Base-by-base conservation (phyloP, 306 rosid species). In the Hippophae gyantsensis region DNA sequence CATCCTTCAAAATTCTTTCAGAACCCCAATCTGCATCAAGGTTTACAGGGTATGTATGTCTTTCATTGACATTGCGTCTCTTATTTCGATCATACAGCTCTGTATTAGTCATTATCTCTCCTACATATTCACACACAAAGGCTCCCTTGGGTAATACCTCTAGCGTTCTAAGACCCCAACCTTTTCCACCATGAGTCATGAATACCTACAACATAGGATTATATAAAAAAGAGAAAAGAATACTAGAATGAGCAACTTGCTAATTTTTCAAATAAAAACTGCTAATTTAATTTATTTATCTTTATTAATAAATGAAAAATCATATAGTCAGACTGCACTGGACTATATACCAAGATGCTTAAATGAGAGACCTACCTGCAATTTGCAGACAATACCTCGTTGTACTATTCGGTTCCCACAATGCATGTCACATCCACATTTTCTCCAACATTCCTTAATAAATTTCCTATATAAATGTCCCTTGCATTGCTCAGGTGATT, bases 1-100 rank as follows among this genome's bases (percentile, higher is more conserved):
- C 98, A 70, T 90, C 98, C 70, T 55, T 67, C 55, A 90, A 64
- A 57, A 69, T 64, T 57, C 65, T 68, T 75, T 90, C 98, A 2
- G 96, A 85, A 14, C 92, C 89, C 98, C 98, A 90, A 52, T 90
- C 96, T 47, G 87, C 98, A 76, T 90, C 98, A 46, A 90, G 86
- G 56, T 81, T 76, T 62, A 90, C 95, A 10, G 96, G 98, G 63
- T 90, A 90, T 10, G 98, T 90, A 71, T 90, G 96, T 49, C 83
- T 83, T 47, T 75, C 95, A 27, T 74, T 73, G 68, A 77, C 71
- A 11, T 64, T 56, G 12, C 62, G 64, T 53, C 66, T 60, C 73
- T 69, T 3, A 65, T 46, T 76, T 64, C 98, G 75, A 10, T 90
- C 81, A 68, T 77, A 83, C 63, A 90, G 71, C 75, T 90, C 98